These are phyloP conservation scores for Ammopiptanthus mongolicus DNA, from an alignment of 306 rosid genomes.

Conservation along the genomic window DNA sequence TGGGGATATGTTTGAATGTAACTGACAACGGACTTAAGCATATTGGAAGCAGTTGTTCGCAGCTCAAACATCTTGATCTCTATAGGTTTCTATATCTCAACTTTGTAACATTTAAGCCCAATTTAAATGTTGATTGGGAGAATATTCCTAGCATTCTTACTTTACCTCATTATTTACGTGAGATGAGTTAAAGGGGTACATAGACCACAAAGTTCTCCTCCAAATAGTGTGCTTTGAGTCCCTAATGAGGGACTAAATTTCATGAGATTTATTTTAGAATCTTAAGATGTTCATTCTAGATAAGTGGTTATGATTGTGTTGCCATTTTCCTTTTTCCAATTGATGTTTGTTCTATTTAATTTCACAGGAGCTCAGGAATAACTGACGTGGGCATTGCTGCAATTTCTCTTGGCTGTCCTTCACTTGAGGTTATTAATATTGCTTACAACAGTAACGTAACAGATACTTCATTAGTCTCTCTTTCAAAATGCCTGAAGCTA, in stretches of 20 bases:
- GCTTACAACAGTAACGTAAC: constrained; percentile 56
- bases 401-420: constrained; percentile 55
- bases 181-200: not conserved
- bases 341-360: not conserved
- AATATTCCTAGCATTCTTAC: not conserved
- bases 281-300: not conserved
- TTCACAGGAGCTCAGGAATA: constrained; percentile 45
- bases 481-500: constrained; percentile 51
- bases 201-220: not conserved
- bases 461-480: constrained; percentile 45
- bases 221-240: too few relatives aligned
- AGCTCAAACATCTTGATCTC: constrained; percentile 50
- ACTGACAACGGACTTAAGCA: constrained; percentile 52
- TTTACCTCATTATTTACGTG: not conserved
- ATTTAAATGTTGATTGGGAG: not conserved
- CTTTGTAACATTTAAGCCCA: constrained; percentile 1
- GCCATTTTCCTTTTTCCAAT: not conserved
- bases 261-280: not conserved
- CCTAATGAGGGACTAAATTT: too few relatives aligned
- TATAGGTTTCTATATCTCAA: constrained; percentile 44
- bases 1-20: constrained; percentile 53
- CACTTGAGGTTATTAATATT: constrained; percentile 51
- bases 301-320: not conserved
- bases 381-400: constrained; percentile 54
- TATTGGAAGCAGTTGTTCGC: constrained; percentile 42